A percentile compares a stretch with the other conserved stretches of the same genome.
phyloP scores from a whole-genome alignment of 1,284 basidiomycete genomes.

The Vanrija pseudolonga region DNA sequence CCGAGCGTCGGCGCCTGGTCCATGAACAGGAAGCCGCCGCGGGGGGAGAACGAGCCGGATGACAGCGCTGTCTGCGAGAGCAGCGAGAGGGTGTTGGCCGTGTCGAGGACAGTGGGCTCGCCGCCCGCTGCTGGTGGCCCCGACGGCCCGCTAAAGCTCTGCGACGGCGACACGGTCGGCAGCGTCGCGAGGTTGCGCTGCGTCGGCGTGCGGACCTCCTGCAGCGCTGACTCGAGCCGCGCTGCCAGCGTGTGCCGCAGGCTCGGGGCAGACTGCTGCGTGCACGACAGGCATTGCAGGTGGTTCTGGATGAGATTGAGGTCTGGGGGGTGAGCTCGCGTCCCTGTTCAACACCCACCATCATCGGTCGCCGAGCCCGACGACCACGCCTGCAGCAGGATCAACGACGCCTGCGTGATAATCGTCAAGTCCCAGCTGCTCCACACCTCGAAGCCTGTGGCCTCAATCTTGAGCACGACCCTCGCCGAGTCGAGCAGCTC shows the following conservation, averaged over 20 bases:
- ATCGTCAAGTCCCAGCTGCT: slow-evolving; percentile 23
- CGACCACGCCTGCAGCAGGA: slow-evolving; percentile 18
- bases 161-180: background rate
- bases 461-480: slow-evolving; percentile 20
- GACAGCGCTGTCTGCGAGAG: background rate
- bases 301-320: slow-evolving; percentile 21
- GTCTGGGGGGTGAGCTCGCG: slow-evolving; percentile 2
- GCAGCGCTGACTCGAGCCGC: slow-evolving; percentile 16
- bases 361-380: slow-evolving; percentile 11
- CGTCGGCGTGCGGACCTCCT: slow-evolving; percentile 17
- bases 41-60: background rate
- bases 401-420: slow-evolving; percentile 18
- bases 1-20: slow-evolving; percentile 13
- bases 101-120: background rate
- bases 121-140: background rate
- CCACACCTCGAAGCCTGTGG: slow-evolving; percentile 21
- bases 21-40: slow-evolving; percentile 10
- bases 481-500: slow-evolving; percentile 17
- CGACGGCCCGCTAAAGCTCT: background rate
- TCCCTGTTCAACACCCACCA: background rate
- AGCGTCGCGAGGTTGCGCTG: background rate
- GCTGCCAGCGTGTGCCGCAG: slow-evolving; percentile 18
- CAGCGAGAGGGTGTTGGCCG: slow-evolving; percentile 3
- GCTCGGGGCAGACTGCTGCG: slow-evolving; percentile 17
- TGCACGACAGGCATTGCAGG: slow-evolving; percentile 17